Base-by-base conservation (phyloP, 2,329 filamentous ascomycete species). In the Pseudocercospora fuligena region DNA sequence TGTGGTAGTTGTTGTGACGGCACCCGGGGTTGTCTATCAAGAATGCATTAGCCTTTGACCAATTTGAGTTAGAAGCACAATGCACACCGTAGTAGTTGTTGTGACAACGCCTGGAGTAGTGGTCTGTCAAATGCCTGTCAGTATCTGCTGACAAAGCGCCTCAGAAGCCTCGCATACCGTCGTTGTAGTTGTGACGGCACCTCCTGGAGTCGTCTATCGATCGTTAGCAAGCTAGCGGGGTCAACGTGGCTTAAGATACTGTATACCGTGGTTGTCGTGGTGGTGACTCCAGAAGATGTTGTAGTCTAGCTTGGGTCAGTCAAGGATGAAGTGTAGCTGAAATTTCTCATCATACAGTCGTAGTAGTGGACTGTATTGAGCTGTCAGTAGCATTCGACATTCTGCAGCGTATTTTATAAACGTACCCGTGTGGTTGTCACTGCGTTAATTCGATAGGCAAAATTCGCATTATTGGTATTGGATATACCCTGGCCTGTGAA, bases 401-500 rank as follows among this genome's bases (percentile, higher is more conserved):
- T 43, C 27, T 58, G 14, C 16, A 36, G n/a, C 9, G 56, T 11
- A 40, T 11, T 27, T 23, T 3, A 19, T 3, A 19, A 36, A 58
- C 56, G 23, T 58, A 58, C 56, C 19, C 56, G 29, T 11, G 33
- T 31, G 14, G n/a, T 19, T 8, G 53, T 56, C 53, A 31, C 16
- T 33, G 53, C 53, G 56, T 58, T 58, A n/a, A 58, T 19, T 11
- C 56, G 56, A 25, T 58, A 58, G n/a, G 56, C 56, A 25, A 58
- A 58, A 23, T 58, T 58, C 8, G 3, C 56, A 21, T 0, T 16
- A 19, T 58, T 25, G n/a, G 56, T 36, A 31, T 29, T 29, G 21
- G 53, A 27, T 27, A 61, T 19, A 5, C 25, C 46, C 54, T 29
- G 40, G 6, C 29, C 49, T n/a, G 60, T 43, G 56, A 49, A 53